Conservation (phyloP, 139 green algal genomes). For the Chlorella sp. region DNA sequence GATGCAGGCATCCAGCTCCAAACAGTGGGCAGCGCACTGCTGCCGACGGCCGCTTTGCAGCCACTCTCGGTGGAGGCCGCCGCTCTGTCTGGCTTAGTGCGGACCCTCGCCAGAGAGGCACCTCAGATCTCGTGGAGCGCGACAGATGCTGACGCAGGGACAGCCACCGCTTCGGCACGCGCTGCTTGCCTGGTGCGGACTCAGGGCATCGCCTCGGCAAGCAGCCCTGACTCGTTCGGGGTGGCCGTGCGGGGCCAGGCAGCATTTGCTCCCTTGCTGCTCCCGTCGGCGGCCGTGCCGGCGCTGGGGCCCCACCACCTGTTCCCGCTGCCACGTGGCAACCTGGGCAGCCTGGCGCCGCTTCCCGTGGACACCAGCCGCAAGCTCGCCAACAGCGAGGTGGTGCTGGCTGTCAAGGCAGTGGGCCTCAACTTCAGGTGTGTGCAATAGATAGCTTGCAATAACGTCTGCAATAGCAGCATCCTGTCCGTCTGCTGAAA, state of each 20-base stretch:
- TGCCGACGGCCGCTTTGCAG: background rate
- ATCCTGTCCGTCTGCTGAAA: too few species aligned
- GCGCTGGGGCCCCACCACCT: conserved; percentile 28
- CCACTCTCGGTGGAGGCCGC: background rate
- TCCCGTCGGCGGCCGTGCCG: conserved; percentile 14
- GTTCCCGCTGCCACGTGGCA: conserved; percentile 52
- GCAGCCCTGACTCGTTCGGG: conserved; percentile 22
- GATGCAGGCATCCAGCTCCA: conserved; percentile 12
- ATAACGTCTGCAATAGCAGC: too few species aligned
- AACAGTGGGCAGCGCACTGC: conserved; percentile 12
- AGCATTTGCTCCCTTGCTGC: conserved; percentile 28
- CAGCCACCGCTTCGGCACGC: too few species aligned
- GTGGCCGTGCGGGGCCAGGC: background rate
- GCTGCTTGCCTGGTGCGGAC: too few species aligned
- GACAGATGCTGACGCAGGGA: background rate
- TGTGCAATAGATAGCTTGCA: background rate
- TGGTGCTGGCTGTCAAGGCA: conserved; percentile 48
- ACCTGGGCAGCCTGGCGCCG: conserved; percentile 57
- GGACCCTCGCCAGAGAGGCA: conserved; percentile 24
- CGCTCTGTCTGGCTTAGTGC: conserved; percentile 21
- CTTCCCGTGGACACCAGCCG: conserved; percentile 21
- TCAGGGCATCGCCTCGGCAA: background rate
- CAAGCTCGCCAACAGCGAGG: conserved; percentile 3
- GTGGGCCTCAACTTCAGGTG: conserved; percentile 65
- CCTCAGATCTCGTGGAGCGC: conserved; percentile 32